phyloP scores from a whole-genome alignment of 148 eudicot species.

The Salicornia ramosissima region DNA sequence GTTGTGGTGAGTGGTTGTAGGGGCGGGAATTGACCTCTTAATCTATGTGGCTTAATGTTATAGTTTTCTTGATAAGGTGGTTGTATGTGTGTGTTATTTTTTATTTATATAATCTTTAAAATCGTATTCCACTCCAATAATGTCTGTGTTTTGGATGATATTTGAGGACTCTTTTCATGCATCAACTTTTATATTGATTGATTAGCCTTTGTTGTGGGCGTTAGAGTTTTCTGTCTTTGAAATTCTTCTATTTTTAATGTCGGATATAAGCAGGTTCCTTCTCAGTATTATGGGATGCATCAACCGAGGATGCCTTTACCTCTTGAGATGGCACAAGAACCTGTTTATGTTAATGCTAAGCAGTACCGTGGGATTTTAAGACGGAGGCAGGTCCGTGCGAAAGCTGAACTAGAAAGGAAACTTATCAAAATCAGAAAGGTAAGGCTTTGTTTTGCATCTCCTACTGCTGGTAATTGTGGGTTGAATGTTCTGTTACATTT shows the following conservation, averaged over 20 bases:
- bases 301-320: constrained; percentile 82
- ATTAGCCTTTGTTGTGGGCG: background rate
- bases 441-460: background rate
- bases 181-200: too few species aligned
- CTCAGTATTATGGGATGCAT: constrained; percentile 65
- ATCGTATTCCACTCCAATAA: too few species aligned
- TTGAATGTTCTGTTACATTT: background rate
- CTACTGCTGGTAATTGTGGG: background rate
- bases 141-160: too few species aligned
- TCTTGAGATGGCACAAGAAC: constrained; percentile 82
- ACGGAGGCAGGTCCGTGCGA: constrained; percentile 91
- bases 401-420: constrained; percentile 92
- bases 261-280: constrained; percentile 47
- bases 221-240: background rate
- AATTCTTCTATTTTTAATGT: background rate
- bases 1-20: too few species aligned
- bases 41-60: too few species aligned
- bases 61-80: too few species aligned
- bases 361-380: constrained; percentile 84
- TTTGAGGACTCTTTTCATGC: too few species aligned
- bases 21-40: too few species aligned
- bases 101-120: too few species aligned
- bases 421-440: constrained; percentile 85
- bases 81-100: too few species aligned
- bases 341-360: constrained; percentile 95